Percentiles rank a stretch among this genome's conserved stretches.
These are phyloP conservation scores for Talaromyces rugulosus DNA, from an alignment of 2,329 filamentous ascomycete species.

Conservation along the genomic window DNA sequence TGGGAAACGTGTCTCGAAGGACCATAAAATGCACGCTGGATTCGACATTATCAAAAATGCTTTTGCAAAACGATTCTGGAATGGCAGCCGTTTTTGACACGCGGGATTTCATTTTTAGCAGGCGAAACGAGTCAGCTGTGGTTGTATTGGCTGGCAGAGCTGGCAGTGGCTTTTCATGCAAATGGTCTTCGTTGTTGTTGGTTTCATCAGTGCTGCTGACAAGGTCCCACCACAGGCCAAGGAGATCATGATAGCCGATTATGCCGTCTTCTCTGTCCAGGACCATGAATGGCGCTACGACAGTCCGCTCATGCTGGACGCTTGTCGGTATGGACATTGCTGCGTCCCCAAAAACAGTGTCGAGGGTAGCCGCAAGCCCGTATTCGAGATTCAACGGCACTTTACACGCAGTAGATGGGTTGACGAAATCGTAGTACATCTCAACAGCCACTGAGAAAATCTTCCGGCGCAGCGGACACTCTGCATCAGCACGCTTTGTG, in stretches of 20 bases:
- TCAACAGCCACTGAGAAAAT: conserved; percentile 3
- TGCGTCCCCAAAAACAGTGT: background rate
- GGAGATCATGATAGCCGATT: background rate
- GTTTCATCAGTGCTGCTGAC: background rate
- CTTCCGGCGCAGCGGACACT: background rate
- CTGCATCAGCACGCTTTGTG: background rate
- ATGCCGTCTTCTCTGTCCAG: background rate
- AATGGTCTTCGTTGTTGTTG: background rate
- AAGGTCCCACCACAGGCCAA: background rate
- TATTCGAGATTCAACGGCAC: background rate
- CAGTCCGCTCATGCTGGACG: background rate
- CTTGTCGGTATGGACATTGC: background rate
- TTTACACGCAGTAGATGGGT: background rate
- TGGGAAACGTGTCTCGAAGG: background rate
- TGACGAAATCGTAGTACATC: conserved; percentile 1
- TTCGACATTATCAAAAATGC: background rate
- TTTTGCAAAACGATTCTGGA: background rate
- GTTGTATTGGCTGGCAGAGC: background rate
- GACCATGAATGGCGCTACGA: background rate
- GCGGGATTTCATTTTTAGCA: background rate
- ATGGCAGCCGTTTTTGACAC: background rate
- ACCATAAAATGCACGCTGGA: background rate
- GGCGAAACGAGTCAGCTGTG: background rate
- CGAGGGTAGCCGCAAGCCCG: background rate
- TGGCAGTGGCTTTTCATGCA: background rate